Conservation (phyloP, 2,329 filamentous ascomycete species). For the Harringtonia aguacate region DNA sequence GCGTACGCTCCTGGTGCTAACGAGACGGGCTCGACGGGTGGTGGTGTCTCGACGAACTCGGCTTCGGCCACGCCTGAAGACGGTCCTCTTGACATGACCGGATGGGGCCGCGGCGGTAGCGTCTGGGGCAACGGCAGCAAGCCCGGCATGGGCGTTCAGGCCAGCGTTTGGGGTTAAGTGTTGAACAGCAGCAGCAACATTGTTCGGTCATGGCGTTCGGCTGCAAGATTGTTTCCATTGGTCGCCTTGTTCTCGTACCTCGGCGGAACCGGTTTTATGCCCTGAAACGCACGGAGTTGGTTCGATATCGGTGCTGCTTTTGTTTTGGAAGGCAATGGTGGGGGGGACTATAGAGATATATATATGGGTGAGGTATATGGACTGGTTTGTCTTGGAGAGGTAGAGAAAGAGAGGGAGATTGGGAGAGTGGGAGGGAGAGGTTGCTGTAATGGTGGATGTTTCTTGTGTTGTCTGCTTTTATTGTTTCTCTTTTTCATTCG, state of each 20-base stretch:
- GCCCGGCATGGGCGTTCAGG: conserved; percentile 72
- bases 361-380: too few species aligned
- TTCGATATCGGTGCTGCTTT: too few species aligned
- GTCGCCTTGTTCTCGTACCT: too few species aligned
- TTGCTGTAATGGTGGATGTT: conserved; percentile 1
- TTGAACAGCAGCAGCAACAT: background rate
- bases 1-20: conserved; percentile 45
- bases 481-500: conserved; percentile 1
- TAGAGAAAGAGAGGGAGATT: background rate
- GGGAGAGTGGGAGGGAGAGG: background rate
- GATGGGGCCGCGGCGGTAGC: conserved; percentile 65
- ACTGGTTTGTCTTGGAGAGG: background rate
- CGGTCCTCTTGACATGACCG: conserved; percentile 32
- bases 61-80: conserved; percentile 29
- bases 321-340: too few species aligned
- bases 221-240: too few species aligned
- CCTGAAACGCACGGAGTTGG: too few species aligned
- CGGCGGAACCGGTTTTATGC: too few species aligned
- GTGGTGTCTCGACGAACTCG: conserved; percentile 42
- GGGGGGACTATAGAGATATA: too few species aligned
- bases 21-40: conserved; percentile 24
- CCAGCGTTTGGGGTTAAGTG: conserved; percentile 81
- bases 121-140: conserved; percentile 81
- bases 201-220: background rate
- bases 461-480: background rate